Evolutionary conservation across 768 basidiomycete genomes (phyloP), one percentile per base, ranked within the genome.

Genomic region (Neoboletus brunneissimus): DNA sequence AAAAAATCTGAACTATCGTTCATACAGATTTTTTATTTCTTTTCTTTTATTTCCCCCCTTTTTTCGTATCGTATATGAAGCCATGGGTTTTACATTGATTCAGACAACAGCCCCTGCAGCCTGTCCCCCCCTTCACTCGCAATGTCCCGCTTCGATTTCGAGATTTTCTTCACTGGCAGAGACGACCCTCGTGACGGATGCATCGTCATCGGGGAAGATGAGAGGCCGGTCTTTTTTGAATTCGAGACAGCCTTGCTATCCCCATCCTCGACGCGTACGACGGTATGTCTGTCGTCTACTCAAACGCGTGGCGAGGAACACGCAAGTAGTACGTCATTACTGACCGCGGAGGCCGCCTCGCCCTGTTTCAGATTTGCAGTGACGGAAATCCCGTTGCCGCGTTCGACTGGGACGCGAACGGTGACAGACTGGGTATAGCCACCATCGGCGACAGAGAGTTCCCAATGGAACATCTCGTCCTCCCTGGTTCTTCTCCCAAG

Each of bases 101-200:
- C 16, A 35, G 47, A 49, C 54, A 61, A 34, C 51, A 53, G 13
- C 38, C 37, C 54, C 27, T 53, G 51, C 34, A 15, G 15, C 34
- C 15, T 35, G 12, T 38, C 34, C 32, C 51, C 35, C 18, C 56
- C 27, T 6, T 51, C 41, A 11, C 38, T 54, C 51, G 38, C 61
- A 51, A 72, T 75, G 76, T 68, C 66, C 47, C 12, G 47, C 42
- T 73, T 76, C 56, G 74, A 78, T 56, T 86, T 77, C 70, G 73
- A 80, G 66, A 72, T 89, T 34, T 88, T 81, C 73, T 89, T 89
- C 77, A 85, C 86, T 46, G 84, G 86, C 53, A 75, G 76, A 66
- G 84, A 85, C 69, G 80, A 89, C 73, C 86, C 87, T 44, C 82
- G 87, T 53, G 64, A 80, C 54, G 78, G 76, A 55, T 86, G 84